Percentiles rank a stretch among this genome's conserved stretches.
Conservation (phyloP, 2,329 filamentous ascomycete genomes). For the Pestalotiopsis sp. region DNA sequence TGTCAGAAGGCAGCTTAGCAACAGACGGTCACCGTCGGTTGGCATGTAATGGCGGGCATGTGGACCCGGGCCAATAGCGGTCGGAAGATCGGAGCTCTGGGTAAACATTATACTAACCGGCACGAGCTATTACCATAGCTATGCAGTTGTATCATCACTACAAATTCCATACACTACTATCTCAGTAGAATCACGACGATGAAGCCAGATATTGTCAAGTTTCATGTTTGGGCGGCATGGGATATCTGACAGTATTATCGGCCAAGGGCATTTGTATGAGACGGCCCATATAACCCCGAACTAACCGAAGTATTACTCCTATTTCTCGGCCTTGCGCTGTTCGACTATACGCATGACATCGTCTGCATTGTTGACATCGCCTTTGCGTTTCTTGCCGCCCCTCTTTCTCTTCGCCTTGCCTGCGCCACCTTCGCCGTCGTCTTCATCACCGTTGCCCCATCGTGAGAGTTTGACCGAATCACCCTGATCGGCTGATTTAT, state of each 20-base stretch:
- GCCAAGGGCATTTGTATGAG: too few species aligned
- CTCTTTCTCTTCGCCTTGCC: slow-evolving; percentile 65
- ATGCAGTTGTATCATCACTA: too few species aligned
- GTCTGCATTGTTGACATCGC: slow-evolving; percentile 74
- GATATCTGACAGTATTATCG: too few species aligned
- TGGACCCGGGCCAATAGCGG: background rate
- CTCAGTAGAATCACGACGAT: too few species aligned
- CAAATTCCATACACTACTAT: too few species aligned
- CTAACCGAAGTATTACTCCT: background rate
- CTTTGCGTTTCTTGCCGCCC: slow-evolving; percentile 74
- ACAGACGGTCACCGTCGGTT: slow-evolving; percentile 11
- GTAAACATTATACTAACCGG: background rate
- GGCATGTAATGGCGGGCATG: background rate
- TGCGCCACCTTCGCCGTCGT: slow-evolving; percentile 44
- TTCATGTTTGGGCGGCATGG: too few species aligned
- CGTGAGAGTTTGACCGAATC: slow-evolving; percentile 64
- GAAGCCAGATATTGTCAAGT: too few species aligned
- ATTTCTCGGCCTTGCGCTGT: slow-evolving; percentile 44
- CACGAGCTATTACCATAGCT: background rate
- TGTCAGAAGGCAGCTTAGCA: background rate
- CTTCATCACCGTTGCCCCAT: slow-evolving; percentile 60
- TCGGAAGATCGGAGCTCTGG: background rate
- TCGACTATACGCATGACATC: slow-evolving; percentile 84
- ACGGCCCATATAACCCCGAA: background rate
- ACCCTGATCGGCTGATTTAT: slow-evolving; percentile 37